Evolutionary conservation across 2,329 filamentous ascomycete species (phyloP).

Genomic region (Pseudopithomyces maydicus): DNA sequence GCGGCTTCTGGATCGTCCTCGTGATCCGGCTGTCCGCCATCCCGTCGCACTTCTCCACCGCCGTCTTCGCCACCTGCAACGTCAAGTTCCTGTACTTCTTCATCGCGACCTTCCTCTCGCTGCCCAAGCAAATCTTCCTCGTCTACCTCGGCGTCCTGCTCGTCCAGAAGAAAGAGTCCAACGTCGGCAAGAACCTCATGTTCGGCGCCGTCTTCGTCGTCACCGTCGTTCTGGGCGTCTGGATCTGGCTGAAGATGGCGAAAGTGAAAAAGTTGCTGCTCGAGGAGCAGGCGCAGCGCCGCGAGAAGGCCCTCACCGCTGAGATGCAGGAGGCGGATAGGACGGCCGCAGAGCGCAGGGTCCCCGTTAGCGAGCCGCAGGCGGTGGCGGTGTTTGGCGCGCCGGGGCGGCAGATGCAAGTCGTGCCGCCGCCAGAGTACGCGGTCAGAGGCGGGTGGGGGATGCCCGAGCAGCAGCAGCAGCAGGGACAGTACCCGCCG

Average conservation of each 20-base stretch:
- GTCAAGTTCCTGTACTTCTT: conserved; percentile 44
- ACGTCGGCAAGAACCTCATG: conserved; percentile 33
- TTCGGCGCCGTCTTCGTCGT: conserved; percentile 36
- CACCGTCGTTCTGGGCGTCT: conserved; percentile 35
- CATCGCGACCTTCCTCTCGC: conserved; percentile 38
- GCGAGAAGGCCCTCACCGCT: conserved; percentile 16
- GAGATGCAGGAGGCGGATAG: conserved; percentile 10
- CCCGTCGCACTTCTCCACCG: conserved; percentile 41
- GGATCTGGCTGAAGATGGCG: conserved; percentile 42
- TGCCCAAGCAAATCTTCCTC: conserved; percentile 44
- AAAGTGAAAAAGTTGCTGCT: conserved; percentile 37
- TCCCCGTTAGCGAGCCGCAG: background rate
- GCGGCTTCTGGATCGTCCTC: conserved; percentile 41
- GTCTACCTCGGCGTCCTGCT: conserved; percentile 42
- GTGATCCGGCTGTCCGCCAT: conserved; percentile 42
- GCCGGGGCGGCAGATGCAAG: no score
- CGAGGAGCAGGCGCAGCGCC: conserved; percentile 38
- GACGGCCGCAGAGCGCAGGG: conserved; percentile 5
- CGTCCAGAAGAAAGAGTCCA: conserved; percentile 31
- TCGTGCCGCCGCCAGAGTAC: no score
- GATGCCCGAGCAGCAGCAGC: no score
- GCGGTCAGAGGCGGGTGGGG: no score
- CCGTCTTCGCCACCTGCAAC: conserved; percentile 43
- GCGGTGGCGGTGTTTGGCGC: no score
- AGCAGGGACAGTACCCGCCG: no score